Conservation (phyloP, 2,329 filamentous ascomycete genomes). For the Chaetomium sp. region DNA sequence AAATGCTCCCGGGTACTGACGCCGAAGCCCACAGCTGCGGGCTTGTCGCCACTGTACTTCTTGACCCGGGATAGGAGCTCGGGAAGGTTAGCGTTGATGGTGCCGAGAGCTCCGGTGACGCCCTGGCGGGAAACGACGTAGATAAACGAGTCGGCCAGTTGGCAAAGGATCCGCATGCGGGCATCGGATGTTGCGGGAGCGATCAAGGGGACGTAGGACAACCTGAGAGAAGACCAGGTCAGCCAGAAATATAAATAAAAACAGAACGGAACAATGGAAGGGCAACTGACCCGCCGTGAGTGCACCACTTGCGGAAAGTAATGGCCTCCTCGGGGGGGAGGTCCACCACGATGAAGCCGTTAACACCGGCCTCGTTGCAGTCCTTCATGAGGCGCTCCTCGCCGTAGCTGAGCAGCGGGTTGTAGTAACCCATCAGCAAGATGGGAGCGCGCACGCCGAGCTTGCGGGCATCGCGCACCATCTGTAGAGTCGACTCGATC, state of each 20-base stretch:
- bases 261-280: not conserved
- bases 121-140: constrained; percentile 98
- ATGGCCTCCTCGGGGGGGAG: constrained; percentile 93
- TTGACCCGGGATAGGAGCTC: constrained; percentile 80
- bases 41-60: constrained; percentile 83
- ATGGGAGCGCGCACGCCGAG: constrained; percentile 75
- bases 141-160: constrained; percentile 96
- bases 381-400: constrained; percentile 84
- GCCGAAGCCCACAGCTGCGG: constrained; percentile 89
- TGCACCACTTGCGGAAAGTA: constrained; percentile 80
- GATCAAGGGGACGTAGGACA: constrained; percentile 96
- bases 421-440: constrained; percentile 98
- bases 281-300: constrained; percentile 58
- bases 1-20: constrained; percentile 96
- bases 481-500: constrained; percentile 69
- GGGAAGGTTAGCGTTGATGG: constrained; percentile 73
- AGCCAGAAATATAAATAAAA: not conserved
- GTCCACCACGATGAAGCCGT: constrained; percentile 96
- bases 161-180: constrained; percentile 92
- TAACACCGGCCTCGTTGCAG: constrained; percentile 76
- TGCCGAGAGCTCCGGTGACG: constrained; percentile 79
- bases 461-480: constrained; percentile 73
- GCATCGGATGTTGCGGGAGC: constrained; percentile 86
- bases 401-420: constrained; percentile 88
- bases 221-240: constrained; percentile 36